Base-by-base conservation (phyloP, 2,329 filamentous ascomycete species). In the Colletotrichum coccodes region DNA sequence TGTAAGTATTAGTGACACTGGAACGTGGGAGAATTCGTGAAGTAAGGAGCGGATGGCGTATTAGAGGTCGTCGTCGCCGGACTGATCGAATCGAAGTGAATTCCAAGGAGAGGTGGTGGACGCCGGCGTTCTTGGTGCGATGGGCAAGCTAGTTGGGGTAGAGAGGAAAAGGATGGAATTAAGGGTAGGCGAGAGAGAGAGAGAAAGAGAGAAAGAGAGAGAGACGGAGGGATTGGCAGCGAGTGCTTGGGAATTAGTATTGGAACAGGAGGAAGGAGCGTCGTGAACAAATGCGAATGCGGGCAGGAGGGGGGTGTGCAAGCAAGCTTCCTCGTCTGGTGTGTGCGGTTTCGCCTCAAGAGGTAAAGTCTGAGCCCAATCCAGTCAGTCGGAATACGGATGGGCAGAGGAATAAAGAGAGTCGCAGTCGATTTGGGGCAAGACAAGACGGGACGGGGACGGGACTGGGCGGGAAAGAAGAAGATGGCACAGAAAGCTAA, bases 221-320 rank as follows among this genome's bases (percentile, higher is more conserved):
- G 38, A 16, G 38, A 46, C 18, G 6, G 38, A 16, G 3, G 26
- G 30, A 32, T 34, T 44, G 38, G 23, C 12, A 30, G 57, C 44
- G 30, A 26, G 42, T 42, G 61, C 46, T 52, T 30, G 38, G 30
- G 16, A 36, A 68, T 60, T 68, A 64, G 65, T 59, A 68, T 60
- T 59, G 60, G 38, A 57, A 44, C 32, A 54, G 50, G 44, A 60
- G 53, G 47, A 68, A 64, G 53, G 65, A 65, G 65, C 32, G 65
- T 68, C 60, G 60, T 68, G 60, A 68, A 71, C 56, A 71, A 34
- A 28, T 46, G 28, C 54, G n/a, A 59, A 50, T 68, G 64, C 68
- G 52, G 64, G 40, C n/a, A 44, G 63, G 34, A 38, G 34, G 42
- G 64, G 28, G 61, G 32, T 28, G 59, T 57, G 53, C 23, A 42